Base-by-base conservation (phyloP, 306 rosid genomes). In the Prunus mongolica region DNA sequence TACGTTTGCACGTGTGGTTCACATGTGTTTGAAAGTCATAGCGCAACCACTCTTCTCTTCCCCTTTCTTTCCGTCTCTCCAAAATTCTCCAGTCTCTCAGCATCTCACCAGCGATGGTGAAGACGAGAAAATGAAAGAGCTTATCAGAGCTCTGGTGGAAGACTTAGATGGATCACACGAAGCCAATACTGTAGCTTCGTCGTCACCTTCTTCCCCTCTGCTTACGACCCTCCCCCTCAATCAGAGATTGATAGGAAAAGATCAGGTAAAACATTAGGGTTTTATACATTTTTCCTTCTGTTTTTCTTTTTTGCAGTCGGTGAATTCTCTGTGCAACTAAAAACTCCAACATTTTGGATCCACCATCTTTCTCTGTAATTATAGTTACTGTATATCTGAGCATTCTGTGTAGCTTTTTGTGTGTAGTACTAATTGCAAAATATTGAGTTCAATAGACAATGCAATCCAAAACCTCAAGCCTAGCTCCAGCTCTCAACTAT, bases 401-500 rank as follows among this genome's bases (percentile, higher is more conserved):
- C 4, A 28, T 28, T 52, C 38, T 28, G 52, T 41, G 41, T 44
- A 41, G 5, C 5, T 73, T 62, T 20, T 22, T 22, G 58, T 54
- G 38, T 14, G 61, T 15, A 28, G 9, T 51, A 16, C 6, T 28
- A 25, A 51, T 55, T 18, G 13, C 24, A 28, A 20, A 8, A 16
- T 46, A 15, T 47, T 67, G 56, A 74, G 44, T 22, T 65, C 27
- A 3, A 76, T 51, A 68, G 67, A 71, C 24, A 65, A 91, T 93
- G 98, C 83, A 79, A 74, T 77, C 89, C 58, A 75, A 78, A 74
- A 81, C 78, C 66, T 83, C 27, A 77, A 67, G 70, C 69, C 47
- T 78, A 54, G 86, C 92, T 76, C 97, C 93, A 25, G 98, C 84
- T 73, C 73, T 91, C 61, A 81, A 79, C 52, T 82, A 88, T 45